A percentile compares a stretch with the other conserved stretches of the same genome.
Evolutionary conservation across 2,329 filamentous ascomycete genomes (phyloP).

Genomic region (Fusarium sulawesiense): DNA sequence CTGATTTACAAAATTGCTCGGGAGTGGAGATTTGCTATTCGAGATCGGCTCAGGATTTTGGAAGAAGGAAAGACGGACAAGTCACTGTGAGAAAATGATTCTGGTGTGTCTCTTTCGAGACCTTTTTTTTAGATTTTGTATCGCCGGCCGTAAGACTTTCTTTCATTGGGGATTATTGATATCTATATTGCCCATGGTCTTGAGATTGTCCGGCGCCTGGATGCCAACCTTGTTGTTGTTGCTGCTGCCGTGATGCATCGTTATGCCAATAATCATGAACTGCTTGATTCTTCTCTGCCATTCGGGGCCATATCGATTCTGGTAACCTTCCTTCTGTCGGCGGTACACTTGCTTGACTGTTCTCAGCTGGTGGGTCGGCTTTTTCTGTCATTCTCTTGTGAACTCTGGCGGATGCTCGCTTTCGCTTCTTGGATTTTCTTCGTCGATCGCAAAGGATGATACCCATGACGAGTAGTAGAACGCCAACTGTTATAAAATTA

Average conservation of each 20-base stretch:
- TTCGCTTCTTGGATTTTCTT: conserved; percentile 34
- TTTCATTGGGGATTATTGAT: conserved; percentile 13
- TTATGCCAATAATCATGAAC: conserved; percentile 36
- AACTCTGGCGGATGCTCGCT: background rate
- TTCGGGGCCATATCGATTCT: conserved; percentile 24
- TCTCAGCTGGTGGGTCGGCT: background rate
- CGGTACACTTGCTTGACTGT: background rate
- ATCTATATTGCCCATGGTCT: conserved; percentile 5
- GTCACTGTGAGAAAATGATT: background rate
- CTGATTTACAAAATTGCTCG: background rate
- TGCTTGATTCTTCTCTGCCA: conserved; percentile 29
- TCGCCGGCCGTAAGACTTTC: background rate
- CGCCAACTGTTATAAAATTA: conserved; percentile 1
- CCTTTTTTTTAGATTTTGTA: background rate
- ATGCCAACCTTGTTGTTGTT: conserved; percentile 10
- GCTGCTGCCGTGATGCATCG: conserved; percentile 12
- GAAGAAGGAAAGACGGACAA: background rate
- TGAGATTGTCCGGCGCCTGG: background rate
- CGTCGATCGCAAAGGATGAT: conserved; percentile 35
- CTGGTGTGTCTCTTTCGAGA: background rate
- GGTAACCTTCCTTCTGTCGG: conserved; percentile 5
- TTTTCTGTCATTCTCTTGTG: conserved; percentile 17
- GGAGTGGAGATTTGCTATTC: conserved; percentile 1
- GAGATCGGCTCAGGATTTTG: background rate
- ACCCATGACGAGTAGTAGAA: conserved; percentile 22